Evolutionary conservation across 2,329 filamentous ascomycete species (phyloP).

Genomic region (Fusarium gaditjirri): DNA sequence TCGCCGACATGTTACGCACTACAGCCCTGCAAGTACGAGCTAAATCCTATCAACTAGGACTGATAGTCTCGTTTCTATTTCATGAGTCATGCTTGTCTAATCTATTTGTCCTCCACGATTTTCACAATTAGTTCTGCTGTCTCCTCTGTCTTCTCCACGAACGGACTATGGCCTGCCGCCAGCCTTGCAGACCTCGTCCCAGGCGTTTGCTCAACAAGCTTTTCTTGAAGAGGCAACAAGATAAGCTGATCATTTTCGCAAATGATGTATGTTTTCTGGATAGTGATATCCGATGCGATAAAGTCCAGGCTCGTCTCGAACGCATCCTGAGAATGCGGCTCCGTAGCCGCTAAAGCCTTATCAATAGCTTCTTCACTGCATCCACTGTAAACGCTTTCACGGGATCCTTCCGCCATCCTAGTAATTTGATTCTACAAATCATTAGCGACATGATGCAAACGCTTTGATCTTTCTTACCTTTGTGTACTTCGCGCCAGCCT

Average conservation of each 20-base stretch:
- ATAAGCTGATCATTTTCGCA: slow-evolving; percentile 17
- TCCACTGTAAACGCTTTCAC: background rate
- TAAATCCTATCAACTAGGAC: background rate
- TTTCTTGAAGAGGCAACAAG: background rate
- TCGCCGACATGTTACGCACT: background rate
- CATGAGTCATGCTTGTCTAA: background rate
- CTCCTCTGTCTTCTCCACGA: background rate
- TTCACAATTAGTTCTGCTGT: background rate
- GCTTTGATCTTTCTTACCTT: background rate
- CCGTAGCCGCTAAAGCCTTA: background rate
- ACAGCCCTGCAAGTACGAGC: background rate
- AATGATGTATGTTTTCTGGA: slow-evolving; percentile 10
- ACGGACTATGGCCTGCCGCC: slow-evolving; percentile 13
- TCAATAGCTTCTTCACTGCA: background rate
- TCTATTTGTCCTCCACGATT: background rate
- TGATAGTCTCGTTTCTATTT: background rate
- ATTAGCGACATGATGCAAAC: background rate
- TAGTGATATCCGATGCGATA: slow-evolving; percentile 12
- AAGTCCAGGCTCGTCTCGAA: slow-evolving; percentile 21
- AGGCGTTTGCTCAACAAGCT: background rate
- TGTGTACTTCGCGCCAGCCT: background rate
- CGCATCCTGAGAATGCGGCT: slow-evolving; percentile 20
- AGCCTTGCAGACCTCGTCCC: slow-evolving; percentile 10
- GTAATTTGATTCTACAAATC: background rate
- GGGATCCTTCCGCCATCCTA: background rate